These are phyloP conservation scores for Tulasnella sp. DNA, from an alignment of 768 basidiomycete species.

Conservation along the genomic window DNA sequence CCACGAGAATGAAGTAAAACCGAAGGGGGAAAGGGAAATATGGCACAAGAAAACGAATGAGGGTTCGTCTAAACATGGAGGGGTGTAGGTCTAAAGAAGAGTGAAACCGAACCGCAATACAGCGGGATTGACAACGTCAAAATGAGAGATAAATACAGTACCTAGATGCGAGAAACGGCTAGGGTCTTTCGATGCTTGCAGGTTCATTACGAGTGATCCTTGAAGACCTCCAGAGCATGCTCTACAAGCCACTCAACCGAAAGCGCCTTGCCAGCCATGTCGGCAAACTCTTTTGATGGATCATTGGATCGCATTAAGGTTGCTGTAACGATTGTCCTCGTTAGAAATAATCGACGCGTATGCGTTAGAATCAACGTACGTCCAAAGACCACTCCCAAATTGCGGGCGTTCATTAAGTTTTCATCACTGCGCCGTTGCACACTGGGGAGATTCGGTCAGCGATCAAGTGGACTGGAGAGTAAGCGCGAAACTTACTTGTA, in stretches of 20 bases:
- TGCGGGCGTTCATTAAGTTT: slow-evolving; percentile 92
- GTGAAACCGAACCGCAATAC: not conserved
- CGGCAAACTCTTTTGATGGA: slow-evolving; percentile 82
- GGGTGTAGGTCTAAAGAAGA: not conserved
- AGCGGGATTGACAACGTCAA: not conserved
- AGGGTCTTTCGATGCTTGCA: not conserved
- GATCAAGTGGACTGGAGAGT: not conserved
- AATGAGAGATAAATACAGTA: not conserved
- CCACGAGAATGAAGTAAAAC: not conserved
- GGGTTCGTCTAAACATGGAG: not conserved
- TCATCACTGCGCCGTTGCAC: slow-evolving; percentile 57
- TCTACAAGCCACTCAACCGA: slow-evolving; percentile 93
- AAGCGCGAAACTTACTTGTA: slow-evolving; percentile 51
- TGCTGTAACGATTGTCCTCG: slow-evolving; percentile 42
- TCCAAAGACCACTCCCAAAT: slow-evolving; percentile 95
- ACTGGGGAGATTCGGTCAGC: slow-evolving; percentile 26
- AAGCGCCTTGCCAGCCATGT: slow-evolving; percentile 95
- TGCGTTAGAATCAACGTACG: slow-evolving; percentile 52
- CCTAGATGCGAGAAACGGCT: not conserved
- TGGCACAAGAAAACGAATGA: not conserved
- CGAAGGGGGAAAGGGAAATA: not conserved
- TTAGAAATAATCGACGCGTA: not conserved
- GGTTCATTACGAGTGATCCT: not conserved
- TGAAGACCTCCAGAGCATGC: slow-evolving; percentile 48
- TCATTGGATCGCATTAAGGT: slow-evolving; percentile 89